phyloP scores from a whole-genome alignment of 1,139 yeast species.

The Saccharomyces uvarum region DNA sequence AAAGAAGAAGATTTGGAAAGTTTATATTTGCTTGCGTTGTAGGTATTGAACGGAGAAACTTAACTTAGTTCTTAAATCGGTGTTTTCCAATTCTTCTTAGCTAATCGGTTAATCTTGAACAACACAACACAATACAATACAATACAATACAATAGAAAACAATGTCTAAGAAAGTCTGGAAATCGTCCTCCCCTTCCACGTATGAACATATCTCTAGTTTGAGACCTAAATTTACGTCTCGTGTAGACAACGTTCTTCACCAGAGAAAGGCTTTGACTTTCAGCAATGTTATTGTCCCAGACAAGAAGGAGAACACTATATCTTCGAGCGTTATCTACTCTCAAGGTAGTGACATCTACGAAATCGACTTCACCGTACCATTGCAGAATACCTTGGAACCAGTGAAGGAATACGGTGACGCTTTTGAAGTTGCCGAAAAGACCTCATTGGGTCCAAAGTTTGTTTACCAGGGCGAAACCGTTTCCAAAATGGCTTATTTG shows the following conservation, averaged over 20 bases:
- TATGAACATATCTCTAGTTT: conserved; percentile 50
- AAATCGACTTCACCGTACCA: conserved; percentile 26
- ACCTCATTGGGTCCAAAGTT: conserved; percentile 19
- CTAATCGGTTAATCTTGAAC: not conserved
- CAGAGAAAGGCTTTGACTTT: conserved; percentile 20
- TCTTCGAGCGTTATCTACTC: conserved; percentile 24
- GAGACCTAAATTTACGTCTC: conserved; percentile 48
- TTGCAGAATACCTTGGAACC: conserved; percentile 14
- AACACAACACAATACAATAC: not conserved
- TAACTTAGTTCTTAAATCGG: not conserved
- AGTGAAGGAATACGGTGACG: conserved; percentile 21
- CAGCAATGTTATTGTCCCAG: conserved; percentile 24
- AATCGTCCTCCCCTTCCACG: conserved; percentile 79
- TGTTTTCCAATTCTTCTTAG: no score
- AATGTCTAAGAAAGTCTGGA: conserved; percentile 61
- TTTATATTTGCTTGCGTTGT: not conserved
- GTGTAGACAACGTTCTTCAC: conserved; percentile 14
- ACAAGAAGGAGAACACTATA: conserved; percentile 19
- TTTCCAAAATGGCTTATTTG: conserved; percentile 21
- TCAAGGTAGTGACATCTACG: conserved; percentile 27
- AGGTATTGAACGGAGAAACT: not conserved
- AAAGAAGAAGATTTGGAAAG: not conserved
- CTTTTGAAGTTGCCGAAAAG: conserved; percentile 14
- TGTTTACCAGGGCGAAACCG: conserved; percentile 27
- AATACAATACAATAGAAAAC: not conserved